Conservation (phyloP, 2,329 filamentous ascomycete species). For the Fusarium sp. region DNA sequence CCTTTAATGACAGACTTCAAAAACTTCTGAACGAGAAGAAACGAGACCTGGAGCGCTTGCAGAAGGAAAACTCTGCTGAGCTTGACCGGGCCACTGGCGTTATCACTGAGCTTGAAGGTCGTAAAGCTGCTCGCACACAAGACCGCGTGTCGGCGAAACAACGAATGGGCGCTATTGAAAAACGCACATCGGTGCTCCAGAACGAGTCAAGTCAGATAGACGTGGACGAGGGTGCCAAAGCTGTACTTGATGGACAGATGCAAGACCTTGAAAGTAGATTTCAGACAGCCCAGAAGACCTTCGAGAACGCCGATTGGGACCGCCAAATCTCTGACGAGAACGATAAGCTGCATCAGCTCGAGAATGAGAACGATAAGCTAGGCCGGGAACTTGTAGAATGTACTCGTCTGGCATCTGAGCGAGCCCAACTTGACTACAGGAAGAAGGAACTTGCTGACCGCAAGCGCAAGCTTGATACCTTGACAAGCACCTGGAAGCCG, state of each 20-base stretch:
- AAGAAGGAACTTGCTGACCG: slow-evolving; percentile 82
- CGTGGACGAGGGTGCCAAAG: slow-evolving; percentile 86
- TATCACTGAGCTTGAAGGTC: slow-evolving; percentile 78
- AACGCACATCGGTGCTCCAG: slow-evolving; percentile 72
- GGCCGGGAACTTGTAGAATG: slow-evolving; percentile 85
- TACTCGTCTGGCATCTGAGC: slow-evolving; percentile 80
- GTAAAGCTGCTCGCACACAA: slow-evolving; percentile 76
- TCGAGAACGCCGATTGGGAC: slow-evolving; percentile 74
- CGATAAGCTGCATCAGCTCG: slow-evolving; percentile 71
- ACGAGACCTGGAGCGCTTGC: slow-evolving; percentile 76
- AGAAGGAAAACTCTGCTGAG: slow-evolving; percentile 78
- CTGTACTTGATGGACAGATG: slow-evolving; percentile 77
- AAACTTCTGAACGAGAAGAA: slow-evolving; percentile 82
- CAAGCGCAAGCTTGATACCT: slow-evolving; percentile 78
- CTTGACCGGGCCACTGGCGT: slow-evolving; percentile 75
- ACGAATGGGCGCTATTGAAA: slow-evolving; percentile 78
- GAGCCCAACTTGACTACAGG: slow-evolving; percentile 83
- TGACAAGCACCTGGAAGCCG: slow-evolving; percentile 77
- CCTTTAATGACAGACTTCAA: slow-evolving; percentile 81
- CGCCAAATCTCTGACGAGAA: slow-evolving; percentile 73
- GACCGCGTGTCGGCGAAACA: slow-evolving; percentile 78
- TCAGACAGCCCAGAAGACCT: slow-evolving; percentile 67
- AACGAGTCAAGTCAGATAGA: slow-evolving; percentile 75
- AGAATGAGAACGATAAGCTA: slow-evolving; percentile 76
- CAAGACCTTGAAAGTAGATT: slow-evolving; percentile 74